Percentiles rank a stretch among this genome's conserved stretches.
These are phyloP conservation scores for Casuarina equisetifolia DNA, from an alignment of 306 rosid species.

Conservation along the genomic window DNA sequence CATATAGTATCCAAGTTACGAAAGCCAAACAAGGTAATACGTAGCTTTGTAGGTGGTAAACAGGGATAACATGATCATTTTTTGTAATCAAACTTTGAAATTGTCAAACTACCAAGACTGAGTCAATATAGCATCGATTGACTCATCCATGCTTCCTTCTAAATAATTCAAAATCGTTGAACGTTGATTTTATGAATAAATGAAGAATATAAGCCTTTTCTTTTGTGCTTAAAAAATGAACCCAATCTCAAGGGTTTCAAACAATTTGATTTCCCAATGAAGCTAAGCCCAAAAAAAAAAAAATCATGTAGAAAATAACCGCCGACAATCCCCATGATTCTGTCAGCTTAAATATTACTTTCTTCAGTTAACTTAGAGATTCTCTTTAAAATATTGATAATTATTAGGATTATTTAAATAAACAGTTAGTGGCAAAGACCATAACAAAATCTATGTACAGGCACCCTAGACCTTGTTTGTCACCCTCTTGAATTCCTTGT, in stretches of 20 bases:
- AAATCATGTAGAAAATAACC: slow-evolving; percentile 15
- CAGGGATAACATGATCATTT: background rate
- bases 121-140: background rate
- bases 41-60: slow-evolving; percentile 29
- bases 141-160: background rate
- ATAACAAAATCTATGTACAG: slow-evolving; percentile 39
- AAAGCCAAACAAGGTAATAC: slow-evolving; percentile 5
- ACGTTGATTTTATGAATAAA: background rate
- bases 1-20: too few relatives aligned
- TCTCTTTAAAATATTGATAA: background rate
- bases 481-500: slow-evolving; percentile 31
- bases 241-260: background rate
- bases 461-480: slow-evolving; percentile 42
- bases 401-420: background rate
- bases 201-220: too few relatives aligned
- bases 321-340: slow-evolving; percentile 31
- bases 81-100: slow-evolving; percentile 14
- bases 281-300: background rate
- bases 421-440: slow-evolving; percentile 16
- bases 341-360: background rate
- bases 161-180: background rate
- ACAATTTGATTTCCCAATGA: background rate
- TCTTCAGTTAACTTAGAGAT: background rate
- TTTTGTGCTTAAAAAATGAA: background rate
- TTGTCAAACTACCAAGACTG: background rate